phyloP scores from a whole-genome alignment of 352 stramenopile genomes.

The Achlya hypogyna region DNA sequence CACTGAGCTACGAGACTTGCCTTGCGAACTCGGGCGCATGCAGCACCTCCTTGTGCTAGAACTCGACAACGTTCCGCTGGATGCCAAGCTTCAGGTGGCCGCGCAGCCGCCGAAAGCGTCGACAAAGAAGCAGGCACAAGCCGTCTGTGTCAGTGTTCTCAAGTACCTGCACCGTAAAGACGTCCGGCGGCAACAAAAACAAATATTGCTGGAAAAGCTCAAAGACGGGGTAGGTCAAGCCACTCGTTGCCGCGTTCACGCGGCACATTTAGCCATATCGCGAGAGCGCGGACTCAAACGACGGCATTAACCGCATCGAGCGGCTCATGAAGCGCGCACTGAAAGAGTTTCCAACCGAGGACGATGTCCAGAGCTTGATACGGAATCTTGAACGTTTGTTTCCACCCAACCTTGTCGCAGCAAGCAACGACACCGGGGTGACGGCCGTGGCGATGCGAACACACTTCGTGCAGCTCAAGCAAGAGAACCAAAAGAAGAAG shows the following conservation, averaged over 20 bases:
- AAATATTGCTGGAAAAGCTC: slow-evolving; percentile 43
- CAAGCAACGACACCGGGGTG: not conserved
- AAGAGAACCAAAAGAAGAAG: slow-evolving; percentile 59
- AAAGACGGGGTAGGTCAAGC: slow-evolving; percentile 31
- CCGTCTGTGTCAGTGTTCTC: slow-evolving; percentile 41
- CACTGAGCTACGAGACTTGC: slow-evolving; percentile 53
- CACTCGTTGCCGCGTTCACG: not conserved
- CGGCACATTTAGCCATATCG: not conserved
- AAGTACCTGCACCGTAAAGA: slow-evolving; percentile 50
- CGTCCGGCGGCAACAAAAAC: slow-evolving; percentile 49
- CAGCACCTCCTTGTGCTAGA: slow-evolving; percentile 54
- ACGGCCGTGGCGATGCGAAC: slow-evolving; percentile 21
- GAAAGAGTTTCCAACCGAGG: slow-evolving; percentile 45
- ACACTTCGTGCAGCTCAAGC: slow-evolving; percentile 24
- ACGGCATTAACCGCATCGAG: slow-evolving; percentile 41
- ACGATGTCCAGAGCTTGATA: slow-evolving; percentile 72
- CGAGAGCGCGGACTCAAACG: slow-evolving; percentile 22
- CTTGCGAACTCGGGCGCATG: slow-evolving; percentile 55
- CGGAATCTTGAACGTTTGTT: slow-evolving; percentile 78
- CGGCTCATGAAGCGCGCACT: slow-evolving; percentile 40
- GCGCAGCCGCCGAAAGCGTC: not conserved
- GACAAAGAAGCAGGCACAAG: not conserved
- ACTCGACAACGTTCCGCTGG: slow-evolving; percentile 61
- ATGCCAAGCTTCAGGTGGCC: slow-evolving; percentile 37
- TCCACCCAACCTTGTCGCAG: slow-evolving; percentile 35